Base-by-base conservation (phyloP, 768 basidiomycete species). In the Leccinum rimulosum region DNA sequence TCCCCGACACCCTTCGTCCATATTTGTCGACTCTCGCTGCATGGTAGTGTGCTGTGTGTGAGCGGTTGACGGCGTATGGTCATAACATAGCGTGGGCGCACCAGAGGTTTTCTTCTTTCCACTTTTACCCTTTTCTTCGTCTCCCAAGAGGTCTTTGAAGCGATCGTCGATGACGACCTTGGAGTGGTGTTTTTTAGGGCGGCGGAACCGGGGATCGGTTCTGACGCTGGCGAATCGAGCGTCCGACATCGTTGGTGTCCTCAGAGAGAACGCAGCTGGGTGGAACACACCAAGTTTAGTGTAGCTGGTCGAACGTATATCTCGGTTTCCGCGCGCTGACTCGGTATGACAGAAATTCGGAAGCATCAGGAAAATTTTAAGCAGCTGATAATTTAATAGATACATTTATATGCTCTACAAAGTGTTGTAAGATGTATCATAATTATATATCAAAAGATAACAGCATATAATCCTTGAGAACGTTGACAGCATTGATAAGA, bases 131-230 rank as follows among this genome's bases (percentile, higher is more conserved):
- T 66, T 69, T 58, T 79, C 78, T 56, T 73, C 77, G 14, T 78
- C 74, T 58, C 81, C 77, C 48, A 98, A 84, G 19, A 97, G 81
- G 56, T 80, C 77, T 72, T 89, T 92, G 82, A 98, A 99, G 25
- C 97, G 87, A 11, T 94, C 87, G 71, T 99, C 97, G 38, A 98
- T 83, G 55, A 89, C 83, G 54, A 97, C 88, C 74, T 95, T 97
- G 63, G 84, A 77, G 58, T 85, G 77, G 36, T 87, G 84, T 73
- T 88, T 92, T 71, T 86, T 91, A 2, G 92, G 90, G 33, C 84
- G 82, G 27, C 95, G 81, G 77, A 99, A 99, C 52, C 97, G 86
- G 50, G 97, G 97, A 71, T 99, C 96, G 14, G 93, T 86, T 70
- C 85, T 88, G 56, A 98, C 79, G 54, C 91, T 80, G 19, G 89